These are phyloP conservation scores for Daldinia loculata DNA, from an alignment of 495 filamentous ascomycete genomes.

Conservation along the genomic window DNA sequence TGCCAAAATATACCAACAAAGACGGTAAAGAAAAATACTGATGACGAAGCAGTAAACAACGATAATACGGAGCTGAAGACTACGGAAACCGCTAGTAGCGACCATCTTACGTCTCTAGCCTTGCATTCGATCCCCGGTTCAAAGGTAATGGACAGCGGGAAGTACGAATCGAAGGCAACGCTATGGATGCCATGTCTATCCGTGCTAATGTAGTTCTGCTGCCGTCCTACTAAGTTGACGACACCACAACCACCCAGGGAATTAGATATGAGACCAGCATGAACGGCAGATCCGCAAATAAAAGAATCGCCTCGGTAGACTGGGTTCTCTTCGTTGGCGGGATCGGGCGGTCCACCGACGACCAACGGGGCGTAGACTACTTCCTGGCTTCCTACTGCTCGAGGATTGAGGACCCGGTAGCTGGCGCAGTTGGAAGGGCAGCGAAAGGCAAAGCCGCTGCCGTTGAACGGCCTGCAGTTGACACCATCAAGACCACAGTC, in stretches of 20 bases:
- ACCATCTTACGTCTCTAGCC: slow-evolving; percentile 74
- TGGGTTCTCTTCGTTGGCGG: slow-evolving; percentile 51
- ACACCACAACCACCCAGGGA: slow-evolving; percentile 79
- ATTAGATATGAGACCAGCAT: slow-evolving; percentile 76
- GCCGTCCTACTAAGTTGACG: slow-evolving; percentile 70
- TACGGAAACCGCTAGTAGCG: slow-evolving; percentile 75
- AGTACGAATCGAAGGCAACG: slow-evolving; percentile 75
- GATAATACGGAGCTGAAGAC: slow-evolving; percentile 71
- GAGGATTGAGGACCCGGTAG: slow-evolving; percentile 71
- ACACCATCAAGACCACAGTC: slow-evolving; percentile 81
- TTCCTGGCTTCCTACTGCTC: slow-evolving; percentile 77
- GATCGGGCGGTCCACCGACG: slow-evolving; percentile 73
- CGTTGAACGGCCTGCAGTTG: slow-evolving; percentile 80
- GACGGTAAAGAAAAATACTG: slow-evolving; percentile 74
- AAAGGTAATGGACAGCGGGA: slow-evolving; percentile 80
- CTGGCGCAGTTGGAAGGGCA: slow-evolving; percentile 80
- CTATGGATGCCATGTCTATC: slow-evolving; percentile 71
- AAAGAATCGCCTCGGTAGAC: slow-evolving; percentile 85
- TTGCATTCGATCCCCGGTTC: slow-evolving; percentile 59
- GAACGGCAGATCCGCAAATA: slow-evolving; percentile 82
- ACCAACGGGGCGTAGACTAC: slow-evolving; percentile 75
- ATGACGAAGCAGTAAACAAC: slow-evolving; percentile 72
- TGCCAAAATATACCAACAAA: slow-evolving; percentile 81
- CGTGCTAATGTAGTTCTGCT: slow-evolving; percentile 67
- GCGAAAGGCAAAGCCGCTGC: slow-evolving; percentile 73